These are phyloP conservation scores for Volvox carteri DNA, from an alignment of 163 green algal species.

Conservation along the genomic window DNA sequence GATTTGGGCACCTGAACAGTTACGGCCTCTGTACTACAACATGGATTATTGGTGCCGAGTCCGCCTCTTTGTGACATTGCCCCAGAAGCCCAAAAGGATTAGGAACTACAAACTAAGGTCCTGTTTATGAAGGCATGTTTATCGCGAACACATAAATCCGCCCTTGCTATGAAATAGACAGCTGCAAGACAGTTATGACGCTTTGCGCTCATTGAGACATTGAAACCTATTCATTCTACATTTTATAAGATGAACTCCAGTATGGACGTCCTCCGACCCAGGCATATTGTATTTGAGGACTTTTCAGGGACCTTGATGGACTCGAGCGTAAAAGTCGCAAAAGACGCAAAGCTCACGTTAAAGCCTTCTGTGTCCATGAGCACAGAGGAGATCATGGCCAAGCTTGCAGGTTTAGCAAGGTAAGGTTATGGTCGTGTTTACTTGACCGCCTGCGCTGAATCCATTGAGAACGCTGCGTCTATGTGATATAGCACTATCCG, in stretches of 20 bases:
- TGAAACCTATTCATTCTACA: neutral
- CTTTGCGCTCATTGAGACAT: neutral
- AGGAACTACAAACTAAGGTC: too few relatives aligned
- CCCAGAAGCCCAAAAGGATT: too few relatives aligned
- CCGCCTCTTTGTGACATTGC: too few relatives aligned
- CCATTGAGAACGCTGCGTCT: neutral
- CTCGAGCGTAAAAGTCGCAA: neutral
- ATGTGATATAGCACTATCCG: neutral
- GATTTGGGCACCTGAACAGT: too few relatives aligned
- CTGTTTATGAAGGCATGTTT: too few relatives aligned
- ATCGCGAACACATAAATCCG: too few relatives aligned
- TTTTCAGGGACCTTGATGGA: neutral
- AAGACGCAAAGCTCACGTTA: neutral
- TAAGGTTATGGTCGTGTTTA: neutral
- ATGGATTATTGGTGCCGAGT: too few relatives aligned
- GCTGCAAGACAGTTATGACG: neutral
- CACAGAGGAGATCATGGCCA: neutral
- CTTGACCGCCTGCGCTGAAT: neutral
- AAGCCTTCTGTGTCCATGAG: neutral
- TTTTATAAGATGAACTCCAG: neutral
- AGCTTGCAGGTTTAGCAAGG: neutral
- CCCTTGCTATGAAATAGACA: conserved; percentile 27
- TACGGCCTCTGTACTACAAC: too few relatives aligned
- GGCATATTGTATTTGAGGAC: conserved; percentile 51
- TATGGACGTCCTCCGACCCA: conserved; percentile 12